A percentile compares a stretch with the other conserved stretches of the same genome.
These are phyloP conservation scores for Nicotiana obtusifolia DNA, from an alignment of 257 asterid species.

Conservation along the genomic window DNA sequence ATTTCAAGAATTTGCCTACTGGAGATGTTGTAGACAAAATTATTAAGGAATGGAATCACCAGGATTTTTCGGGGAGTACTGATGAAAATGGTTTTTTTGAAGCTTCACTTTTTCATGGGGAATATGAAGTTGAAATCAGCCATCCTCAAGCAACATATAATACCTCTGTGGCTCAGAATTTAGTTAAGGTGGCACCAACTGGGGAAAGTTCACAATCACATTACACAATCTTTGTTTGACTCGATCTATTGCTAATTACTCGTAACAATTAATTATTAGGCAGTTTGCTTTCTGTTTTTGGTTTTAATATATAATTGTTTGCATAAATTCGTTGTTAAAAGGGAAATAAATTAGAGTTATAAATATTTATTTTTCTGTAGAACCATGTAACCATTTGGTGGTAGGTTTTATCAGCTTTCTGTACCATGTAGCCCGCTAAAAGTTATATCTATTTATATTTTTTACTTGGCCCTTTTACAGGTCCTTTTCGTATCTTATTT, in stretches of 20 bases:
- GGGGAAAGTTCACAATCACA: neutral
- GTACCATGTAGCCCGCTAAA: neutral
- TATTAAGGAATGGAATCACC: neutral
- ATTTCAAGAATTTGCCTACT: slow-evolving; percentile 45
- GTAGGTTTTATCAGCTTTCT: too few relatives aligned
- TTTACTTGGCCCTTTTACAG: too few relatives aligned
- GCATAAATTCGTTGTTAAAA: neutral
- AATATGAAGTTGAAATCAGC: slow-evolving; percentile 27
- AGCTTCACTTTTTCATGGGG: slow-evolving; percentile 39
- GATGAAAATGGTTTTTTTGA: slow-evolving; percentile 33
- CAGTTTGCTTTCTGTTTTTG: neutral
- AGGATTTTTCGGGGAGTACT: slow-evolving; percentile 15
- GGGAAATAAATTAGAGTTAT: neutral
- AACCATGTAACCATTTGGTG: neutral
- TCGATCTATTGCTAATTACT: neutral
- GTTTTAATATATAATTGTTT: too few relatives aligned
- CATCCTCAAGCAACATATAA: slow-evolving; percentile 19
- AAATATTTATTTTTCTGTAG: neutral
- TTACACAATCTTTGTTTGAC: neutral
- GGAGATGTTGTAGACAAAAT: slow-evolving; percentile 48
- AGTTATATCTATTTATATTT: too few relatives aligned
- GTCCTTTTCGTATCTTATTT: too few relatives aligned
- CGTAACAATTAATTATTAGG: neutral
- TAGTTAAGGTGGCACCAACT: slow-evolving; percentile 5
- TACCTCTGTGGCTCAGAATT: neutral